Base-by-base conservation (phyloP, 768 basidiomycete species). In the Suillus alpinus region DNA sequence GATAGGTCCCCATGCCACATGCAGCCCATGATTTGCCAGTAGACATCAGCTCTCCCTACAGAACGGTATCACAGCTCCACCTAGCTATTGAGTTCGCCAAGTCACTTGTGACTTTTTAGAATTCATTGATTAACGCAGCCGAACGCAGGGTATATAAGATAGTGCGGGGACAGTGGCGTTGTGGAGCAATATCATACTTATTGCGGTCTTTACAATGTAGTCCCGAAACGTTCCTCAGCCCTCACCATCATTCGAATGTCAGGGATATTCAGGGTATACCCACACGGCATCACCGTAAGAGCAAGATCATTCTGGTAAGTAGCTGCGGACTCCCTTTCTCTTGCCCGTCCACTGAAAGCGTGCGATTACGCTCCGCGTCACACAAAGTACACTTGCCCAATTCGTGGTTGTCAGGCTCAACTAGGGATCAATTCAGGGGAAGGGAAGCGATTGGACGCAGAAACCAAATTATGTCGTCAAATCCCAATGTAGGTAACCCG, bases 161-260 rank as follows among this genome's bases (percentile, higher is more conserved):
- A 59, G 50, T 41, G 56, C 40, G 63, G 67, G 51, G 43, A 62
- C 62, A 66, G 68, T 72, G 72, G 70, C 65, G 65, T 60, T 29
- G 60, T 67, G 65, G 63, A 60, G 56, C 43, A 39, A n/a, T 60
- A 52, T 59, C 56, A 60, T 58, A 6, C 13, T 16, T n/a, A 31
- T 32, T 55, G 34, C 34, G 51, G 34, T 51, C 50, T 59, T 56
- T 56, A 56, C 46, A 10, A 37, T 9, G 49, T 26, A n/a, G 37
- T 18, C 29, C 8, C 37, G 40, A 41, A 46, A 36, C 23, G 6
- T 16, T 36, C 13, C 23, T 20, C 50, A 20, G 16, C 26, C 7
- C 16, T 36, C 14, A 23, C 1, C 31, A 51, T 13, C 31, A 51
- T 13, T 34, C 20, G n/a, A n/a, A 20, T 13, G 12, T 31, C 49